Evolutionary conservation across 441 rosid genomes (phyloP), one percentile per base, ranked within the genome.

Genomic region (Hura crepitans): DNA sequence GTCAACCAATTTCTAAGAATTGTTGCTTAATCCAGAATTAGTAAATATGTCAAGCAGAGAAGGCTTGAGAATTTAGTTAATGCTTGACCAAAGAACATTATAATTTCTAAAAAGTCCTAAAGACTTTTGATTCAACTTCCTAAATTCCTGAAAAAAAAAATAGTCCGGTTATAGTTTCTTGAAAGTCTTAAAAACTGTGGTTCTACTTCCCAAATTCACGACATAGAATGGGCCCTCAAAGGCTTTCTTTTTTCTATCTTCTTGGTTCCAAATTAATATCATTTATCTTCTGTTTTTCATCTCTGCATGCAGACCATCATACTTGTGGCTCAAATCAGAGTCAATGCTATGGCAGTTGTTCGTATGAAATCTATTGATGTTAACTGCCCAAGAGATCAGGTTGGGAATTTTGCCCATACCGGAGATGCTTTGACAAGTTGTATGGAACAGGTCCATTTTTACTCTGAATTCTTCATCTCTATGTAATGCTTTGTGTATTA

Each of bases 321-420:
- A 27, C 81, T 93, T 70, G 50, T 90, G 55, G 84, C 87, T 78
- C 96, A 93, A 78, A 87, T 93, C 74, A 89, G 89, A 82, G 83
- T 88, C 68, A 93, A 93, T 80, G 80, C 89, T 43, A 87, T 93
- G 80, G 92, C 94, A 53, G 75, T 93, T 77, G 87, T 84, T 49
- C 83, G 84, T 17, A 85, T 93, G 87, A 89, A 84, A 76, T 87
- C 89, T 69, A 65, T 63, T 50, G 85, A 84, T 78, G 60, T 63
- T 68, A 61, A 60, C 68, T 60, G 65, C 47, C 78, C 60, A 31
- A 74, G 68, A 58, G 73, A 79, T 78, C 77, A 79, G 76, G 67
- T 71, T 72, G 75, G 72, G 69, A 81, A 77, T 20, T 58, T 73
- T 71, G 61, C 77, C 68, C 76, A 61, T 43, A 51, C 71, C 46